Base-by-base conservation (phyloP, 352 stramenopile genomes). In the Phytophthora lateralis region DNA sequence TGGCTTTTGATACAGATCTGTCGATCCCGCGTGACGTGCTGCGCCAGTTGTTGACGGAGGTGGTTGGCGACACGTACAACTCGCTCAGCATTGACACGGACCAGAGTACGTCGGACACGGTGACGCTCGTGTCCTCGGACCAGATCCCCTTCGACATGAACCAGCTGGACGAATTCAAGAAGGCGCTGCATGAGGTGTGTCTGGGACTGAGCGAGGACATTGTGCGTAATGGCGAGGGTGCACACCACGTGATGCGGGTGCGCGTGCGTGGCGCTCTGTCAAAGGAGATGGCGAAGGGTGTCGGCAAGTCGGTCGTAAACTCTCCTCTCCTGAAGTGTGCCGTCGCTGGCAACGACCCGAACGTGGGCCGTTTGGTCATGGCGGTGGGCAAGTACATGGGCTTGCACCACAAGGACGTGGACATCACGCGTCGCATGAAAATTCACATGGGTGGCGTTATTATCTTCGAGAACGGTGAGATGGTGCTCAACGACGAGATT, bases 181-280 rank as follows among this genome's bases (percentile, higher is more conserved):
- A 73, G 4, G 95, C 91, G 17, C 75, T 99, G 29, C 81, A 90
- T 43, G 78, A 95, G 15, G 89, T 99, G n/a, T 98, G 93, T 59
- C 75, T 89, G 32, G 89, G 93, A 12, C 72, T 99, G 12, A 96
- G 96, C 14, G 87, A 98, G 64, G 97, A 99, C 74, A 96, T 99
- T 78, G 97, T 99, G 27, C 92, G 97, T 42, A 99, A 99, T 74
- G 97, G 97, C 47, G 97, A 99, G 78, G 97, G 97, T 14, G 98
- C 96, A 24, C 89, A 97, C 47, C 97, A 99, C 82, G 97, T 99
- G 12, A 98, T 99, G 75, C 83, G 85, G 15, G 91, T 98, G 21
- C 71, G 80, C 35, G 97, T 99, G 52, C 80, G 78, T 32, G 90
- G 96, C 34, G 95, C 95, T 5, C 60, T 75, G 27, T 88, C 82